These are phyloP conservation scores for Rhodosporidiobolus sp. DNA, from an alignment of 768 basidiomycete genomes.

Conservation along the genomic window DNA sequence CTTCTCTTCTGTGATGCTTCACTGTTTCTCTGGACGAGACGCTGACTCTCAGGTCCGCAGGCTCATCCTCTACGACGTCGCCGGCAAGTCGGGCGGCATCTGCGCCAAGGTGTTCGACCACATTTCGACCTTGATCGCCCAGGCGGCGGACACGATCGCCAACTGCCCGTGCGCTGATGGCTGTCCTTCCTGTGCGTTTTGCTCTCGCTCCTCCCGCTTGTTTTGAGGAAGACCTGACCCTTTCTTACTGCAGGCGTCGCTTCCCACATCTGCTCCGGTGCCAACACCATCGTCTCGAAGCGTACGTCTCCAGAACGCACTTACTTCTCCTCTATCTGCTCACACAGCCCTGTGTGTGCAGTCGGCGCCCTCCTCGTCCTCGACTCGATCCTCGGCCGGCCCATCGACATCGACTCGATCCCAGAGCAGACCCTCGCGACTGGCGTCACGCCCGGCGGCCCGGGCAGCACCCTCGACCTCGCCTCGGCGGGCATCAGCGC, in stretches of 20 bases:
- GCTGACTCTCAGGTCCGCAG: too few species aligned
- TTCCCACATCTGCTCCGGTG: slow-evolving; percentile 32
- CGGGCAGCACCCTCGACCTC: slow-evolving; percentile 32
- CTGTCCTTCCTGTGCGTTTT: slow-evolving; percentile 63
- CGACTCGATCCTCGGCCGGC: slow-evolving; percentile 53
- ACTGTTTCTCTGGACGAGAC: too few species aligned
- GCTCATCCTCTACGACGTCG: slow-evolving; percentile 73
- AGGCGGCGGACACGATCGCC: slow-evolving; percentile 61
- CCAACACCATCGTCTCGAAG: slow-evolving; percentile 39
- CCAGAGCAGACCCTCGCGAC: slow-evolving; percentile 35
- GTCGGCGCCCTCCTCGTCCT: slow-evolving; percentile 38
- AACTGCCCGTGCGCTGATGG: slow-evolving; percentile 67
- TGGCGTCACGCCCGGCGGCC: slow-evolving; percentile 31
- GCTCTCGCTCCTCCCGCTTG: not conserved
- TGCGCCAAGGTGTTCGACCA: slow-evolving; percentile 79
- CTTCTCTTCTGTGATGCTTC: not conserved
- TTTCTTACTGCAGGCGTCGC: slow-evolving; percentile 34
- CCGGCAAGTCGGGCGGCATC: slow-evolving; percentile 67
- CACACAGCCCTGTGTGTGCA: too few species aligned
- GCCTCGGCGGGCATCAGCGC: slow-evolving; percentile 15
- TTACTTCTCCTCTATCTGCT: not conserved
- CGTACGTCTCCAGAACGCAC: slow-evolving; percentile 14
- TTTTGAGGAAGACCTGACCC: not conserved
- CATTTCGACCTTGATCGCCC: slow-evolving; percentile 58
- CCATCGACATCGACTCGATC: slow-evolving; percentile 51